phyloP scores from a whole-genome alignment of 176 grass and related monocot genomes.

The Musa troglodytarum region DNA sequence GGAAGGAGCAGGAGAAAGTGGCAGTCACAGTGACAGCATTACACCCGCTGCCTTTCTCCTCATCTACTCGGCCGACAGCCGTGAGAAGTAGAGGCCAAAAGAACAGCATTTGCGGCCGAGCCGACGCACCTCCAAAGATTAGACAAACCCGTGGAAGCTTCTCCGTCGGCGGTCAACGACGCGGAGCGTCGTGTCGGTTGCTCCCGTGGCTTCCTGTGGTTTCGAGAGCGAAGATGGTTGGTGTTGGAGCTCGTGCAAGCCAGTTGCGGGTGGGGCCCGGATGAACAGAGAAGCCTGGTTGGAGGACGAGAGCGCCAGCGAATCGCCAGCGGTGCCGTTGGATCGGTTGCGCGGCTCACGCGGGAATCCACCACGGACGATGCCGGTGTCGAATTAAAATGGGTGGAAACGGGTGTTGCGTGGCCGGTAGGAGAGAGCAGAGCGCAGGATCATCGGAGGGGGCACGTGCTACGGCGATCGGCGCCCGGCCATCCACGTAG shows the following conservation, averaged over 20 bases:
- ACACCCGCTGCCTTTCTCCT: background rate
- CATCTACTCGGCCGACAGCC: background rate
- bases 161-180: background rate
- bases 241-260: background rate
- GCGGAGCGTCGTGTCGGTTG: background rate
- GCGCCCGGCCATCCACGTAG: background rate
- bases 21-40: background rate
- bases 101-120: background rate
- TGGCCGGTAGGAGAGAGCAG: background rate
- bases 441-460: background rate
- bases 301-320: background rate
- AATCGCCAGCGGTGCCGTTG: background rate
- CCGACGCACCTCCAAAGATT: background rate
- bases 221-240: background rate
- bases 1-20: background rate
- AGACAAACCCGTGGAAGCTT: background rate
- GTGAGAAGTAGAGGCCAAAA: background rate
- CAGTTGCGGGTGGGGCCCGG: background rate
- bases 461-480: background rate
- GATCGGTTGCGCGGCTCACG: background rate
- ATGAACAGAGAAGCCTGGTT: background rate
- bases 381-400: background rate
- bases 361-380: background rate
- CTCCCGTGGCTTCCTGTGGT: background rate
- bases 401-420: background rate